Evolutionary conservation across 176 grass and related monocot genomes (phyloP).

Genomic region (Cocos nucifera): DNA sequence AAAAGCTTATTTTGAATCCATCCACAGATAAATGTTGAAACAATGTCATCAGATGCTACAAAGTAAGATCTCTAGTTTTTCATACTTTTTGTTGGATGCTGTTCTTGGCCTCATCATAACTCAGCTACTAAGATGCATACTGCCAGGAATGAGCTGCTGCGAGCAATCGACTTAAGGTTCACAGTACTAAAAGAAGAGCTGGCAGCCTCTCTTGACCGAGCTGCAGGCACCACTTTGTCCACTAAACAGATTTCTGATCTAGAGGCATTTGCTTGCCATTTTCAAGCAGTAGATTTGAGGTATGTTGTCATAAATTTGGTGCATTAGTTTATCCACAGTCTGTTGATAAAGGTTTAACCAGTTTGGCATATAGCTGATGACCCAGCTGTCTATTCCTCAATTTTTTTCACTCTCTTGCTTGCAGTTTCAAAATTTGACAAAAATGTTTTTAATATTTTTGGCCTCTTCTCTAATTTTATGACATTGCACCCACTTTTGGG

Average conservation of each 20-base stretch:
- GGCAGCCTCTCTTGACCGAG: slow-evolving; percentile 36
- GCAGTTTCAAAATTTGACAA: too few relatives aligned
- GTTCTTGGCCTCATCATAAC: slow-evolving; percentile 7
- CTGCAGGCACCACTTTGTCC: slow-evolving; percentile 47
- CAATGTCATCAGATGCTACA: slow-evolving; percentile 59
- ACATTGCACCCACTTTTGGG: too few relatives aligned
- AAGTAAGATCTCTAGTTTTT: slow-evolving; percentile 41
- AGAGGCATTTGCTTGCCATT: slow-evolving; percentile 60
- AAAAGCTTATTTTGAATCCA: slow-evolving; percentile 9
- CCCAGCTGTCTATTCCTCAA: too few relatives aligned
- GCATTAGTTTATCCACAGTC: neutral
- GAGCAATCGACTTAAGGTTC: slow-evolving; percentile 79
- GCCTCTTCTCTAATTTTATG: too few relatives aligned
- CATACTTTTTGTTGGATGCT: too few relatives aligned
- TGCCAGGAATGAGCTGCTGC: slow-evolving; percentile 81
- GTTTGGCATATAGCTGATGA: too few relatives aligned
- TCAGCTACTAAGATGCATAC: slow-evolving; percentile 23
- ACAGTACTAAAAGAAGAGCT: slow-evolving; percentile 73
- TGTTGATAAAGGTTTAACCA: too few relatives aligned
- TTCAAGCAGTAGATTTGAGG: slow-evolving; percentile 77
- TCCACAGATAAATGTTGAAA: slow-evolving; percentile 63
- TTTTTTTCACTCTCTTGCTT: too few relatives aligned
- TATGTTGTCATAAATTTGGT: slow-evolving; percentile 20
- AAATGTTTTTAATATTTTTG: too few relatives aligned
- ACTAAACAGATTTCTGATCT: slow-evolving; percentile 64